Percentiles rank a stretch among this genome's conserved stretches.
These are phyloP conservation scores for Coemansia sp. DNA, from an alignment of 192 early-diverging fungal genomes.

Conservation along the genomic window DNA sequence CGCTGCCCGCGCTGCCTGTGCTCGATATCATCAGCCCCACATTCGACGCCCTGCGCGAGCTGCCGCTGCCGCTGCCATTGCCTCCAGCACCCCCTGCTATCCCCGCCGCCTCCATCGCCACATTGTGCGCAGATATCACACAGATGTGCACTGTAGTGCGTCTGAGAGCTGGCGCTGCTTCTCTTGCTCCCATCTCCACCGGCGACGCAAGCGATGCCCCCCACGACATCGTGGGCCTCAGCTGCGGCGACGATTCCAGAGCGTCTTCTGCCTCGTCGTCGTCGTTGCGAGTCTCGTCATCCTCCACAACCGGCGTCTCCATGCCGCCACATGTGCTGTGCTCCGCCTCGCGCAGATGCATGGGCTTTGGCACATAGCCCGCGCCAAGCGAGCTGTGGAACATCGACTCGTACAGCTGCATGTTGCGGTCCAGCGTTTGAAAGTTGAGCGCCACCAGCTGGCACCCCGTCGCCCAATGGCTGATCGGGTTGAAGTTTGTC, in stretches of 20 bases:
- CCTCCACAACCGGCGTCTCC: neutral
- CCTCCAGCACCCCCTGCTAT: neutral
- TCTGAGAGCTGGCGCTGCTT: neutral
- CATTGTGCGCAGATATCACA: conserved; percentile 38
- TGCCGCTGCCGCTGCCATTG: conserved; percentile 5
- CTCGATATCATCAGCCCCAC: neutral
- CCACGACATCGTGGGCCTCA: neutral
- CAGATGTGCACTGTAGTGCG: conserved; percentile 46
- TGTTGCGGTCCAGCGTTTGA: conserved; percentile 76
- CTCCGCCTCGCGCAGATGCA: conserved; percentile 24
- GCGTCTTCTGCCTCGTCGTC: conserved; percentile 2
- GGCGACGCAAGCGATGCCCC: conserved; percentile 11
- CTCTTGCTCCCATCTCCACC: neutral
- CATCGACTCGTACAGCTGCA: conserved; percentile 86
- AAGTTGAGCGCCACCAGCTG: conserved; percentile 92
- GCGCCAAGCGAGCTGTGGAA: conserved; percentile 65
- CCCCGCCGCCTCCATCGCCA: neutral
- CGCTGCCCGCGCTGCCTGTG: neutral
- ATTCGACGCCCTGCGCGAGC: conserved; percentile 5
- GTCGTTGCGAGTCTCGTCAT: no score
- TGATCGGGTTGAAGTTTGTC: conserved; percentile 81
- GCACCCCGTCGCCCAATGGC: conserved; percentile 76
- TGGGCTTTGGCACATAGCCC: conserved; percentile 84
- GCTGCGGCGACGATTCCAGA: conserved; percentile 2
- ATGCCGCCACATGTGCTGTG: neutral